phyloP scores from a whole-genome alignment of 139 green algal species.

The Dunaliella sp. region DNA sequence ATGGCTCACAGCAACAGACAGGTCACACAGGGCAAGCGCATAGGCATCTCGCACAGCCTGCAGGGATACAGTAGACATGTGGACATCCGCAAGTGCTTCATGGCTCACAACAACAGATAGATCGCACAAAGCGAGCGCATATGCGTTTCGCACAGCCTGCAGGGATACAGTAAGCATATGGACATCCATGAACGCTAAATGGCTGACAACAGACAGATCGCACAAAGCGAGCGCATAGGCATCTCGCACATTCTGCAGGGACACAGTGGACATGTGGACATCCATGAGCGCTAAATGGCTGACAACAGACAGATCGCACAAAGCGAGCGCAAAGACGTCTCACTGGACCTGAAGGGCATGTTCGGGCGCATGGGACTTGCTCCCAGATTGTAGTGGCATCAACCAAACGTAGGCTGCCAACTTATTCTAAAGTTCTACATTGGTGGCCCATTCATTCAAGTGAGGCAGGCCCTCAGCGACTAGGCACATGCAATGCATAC shows the following conservation, averaged over 20 bases:
- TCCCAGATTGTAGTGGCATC: no score
- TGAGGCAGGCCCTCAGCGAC: no score
- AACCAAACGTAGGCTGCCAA: no score
- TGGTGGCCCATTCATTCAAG: no score
- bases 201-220: background rate
- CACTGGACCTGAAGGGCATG: background rate
- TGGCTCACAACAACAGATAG: background rate
- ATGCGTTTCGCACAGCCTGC: slow-evolving; percentile 1
- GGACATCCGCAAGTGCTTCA: background rate
- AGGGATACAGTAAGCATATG: background rate
- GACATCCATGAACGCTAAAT: no score
- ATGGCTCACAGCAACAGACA: slow-evolving; percentile 43
- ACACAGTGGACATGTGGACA: background rate
- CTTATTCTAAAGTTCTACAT: no score
- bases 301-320: background rate
- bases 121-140: background rate
- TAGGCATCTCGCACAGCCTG: slow-evolving; percentile 52
- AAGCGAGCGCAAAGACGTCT: background rate
- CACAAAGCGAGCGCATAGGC: background rate
- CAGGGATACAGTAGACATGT: background rate
- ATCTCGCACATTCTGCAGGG: slow-evolving; percentile 1
- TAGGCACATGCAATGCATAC: no score
- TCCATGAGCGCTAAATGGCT: no score
- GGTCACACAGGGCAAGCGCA: slow-evolving; percentile 56
- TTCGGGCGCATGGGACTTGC: no score